Conservation (phyloP, 2,329 filamentous ascomycete species). For the Malbranchea zuffiana region DNA sequence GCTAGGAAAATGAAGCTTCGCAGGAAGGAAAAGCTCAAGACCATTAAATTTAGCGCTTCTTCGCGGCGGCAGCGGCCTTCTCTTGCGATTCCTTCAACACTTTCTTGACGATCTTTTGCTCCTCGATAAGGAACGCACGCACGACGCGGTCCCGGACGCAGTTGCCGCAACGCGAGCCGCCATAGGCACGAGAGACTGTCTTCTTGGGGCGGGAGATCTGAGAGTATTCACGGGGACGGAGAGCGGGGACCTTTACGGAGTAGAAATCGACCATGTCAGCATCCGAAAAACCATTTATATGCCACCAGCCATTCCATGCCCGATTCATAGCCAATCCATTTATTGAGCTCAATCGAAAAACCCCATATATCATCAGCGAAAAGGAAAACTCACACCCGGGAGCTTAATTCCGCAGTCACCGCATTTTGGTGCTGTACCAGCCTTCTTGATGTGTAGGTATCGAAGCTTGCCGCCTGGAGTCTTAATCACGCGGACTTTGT, state of each 20-base stretch:
- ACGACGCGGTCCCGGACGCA: constrained; percentile 98
- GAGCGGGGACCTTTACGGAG: constrained; percentile 65
- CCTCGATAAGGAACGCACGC: constrained; percentile 97
- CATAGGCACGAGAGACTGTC: constrained; percentile 97
- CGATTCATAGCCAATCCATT: not conserved
- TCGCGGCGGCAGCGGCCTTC: constrained; percentile 35
- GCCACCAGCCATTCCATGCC: not conserved
- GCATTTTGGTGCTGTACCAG: constrained; percentile 94
- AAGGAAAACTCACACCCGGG: constrained; percentile 70
- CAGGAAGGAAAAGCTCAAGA: too few relatives aligned
- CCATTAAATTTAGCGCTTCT: constrained; percentile 35
- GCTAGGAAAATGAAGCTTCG: too few relatives aligned
- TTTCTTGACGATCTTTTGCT: constrained; percentile 99
- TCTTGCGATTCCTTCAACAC: constrained; percentile 96
- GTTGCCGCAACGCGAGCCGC: constrained; percentile 95
- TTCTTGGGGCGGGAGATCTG: constrained; percentile 98
- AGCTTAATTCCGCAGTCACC: constrained; percentile 98
- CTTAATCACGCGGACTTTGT: constrained; percentile 92
- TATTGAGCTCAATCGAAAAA: constrained; percentile 2
- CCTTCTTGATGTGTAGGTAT: constrained; percentile 99
- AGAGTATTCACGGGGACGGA: constrained; percentile 95
- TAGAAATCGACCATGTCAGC: constrained; percentile 6
- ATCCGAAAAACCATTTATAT: not conserved
- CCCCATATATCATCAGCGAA: constrained; percentile 2
- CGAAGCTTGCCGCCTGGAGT: constrained; percentile 93